Conservation (phyloP, 2,329 filamentous ascomycete genomes). For the Neurospora sp. region DNA sequence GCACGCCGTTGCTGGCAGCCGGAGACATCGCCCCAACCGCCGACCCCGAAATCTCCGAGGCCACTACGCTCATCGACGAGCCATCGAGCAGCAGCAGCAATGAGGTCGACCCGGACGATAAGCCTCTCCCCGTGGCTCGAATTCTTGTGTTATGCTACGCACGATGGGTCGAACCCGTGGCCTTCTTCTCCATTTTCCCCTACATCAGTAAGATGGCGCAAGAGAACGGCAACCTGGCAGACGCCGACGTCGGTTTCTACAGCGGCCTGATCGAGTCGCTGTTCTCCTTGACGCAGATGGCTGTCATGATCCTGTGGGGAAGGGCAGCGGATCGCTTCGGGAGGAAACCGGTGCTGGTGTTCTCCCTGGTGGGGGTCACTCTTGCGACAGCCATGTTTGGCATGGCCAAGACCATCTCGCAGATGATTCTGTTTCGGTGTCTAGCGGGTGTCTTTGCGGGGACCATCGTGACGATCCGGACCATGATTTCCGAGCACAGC, state of each 20-base stretch:
- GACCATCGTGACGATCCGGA: slow-evolving; percentile 62
- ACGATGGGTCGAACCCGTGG: slow-evolving; percentile 63
- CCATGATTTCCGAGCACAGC: slow-evolving; percentile 68
- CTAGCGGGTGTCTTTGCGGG: slow-evolving; percentile 66
- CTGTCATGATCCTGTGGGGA: slow-evolving; percentile 71
- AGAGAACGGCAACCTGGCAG: slow-evolving; percentile 49
- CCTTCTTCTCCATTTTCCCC: slow-evolving; percentile 77
- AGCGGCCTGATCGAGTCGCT: slow-evolving; percentile 64
- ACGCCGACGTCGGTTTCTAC: slow-evolving; percentile 70
- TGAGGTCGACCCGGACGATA: slow-evolving; percentile 27
- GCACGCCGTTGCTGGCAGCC: slow-evolving; percentile 22
- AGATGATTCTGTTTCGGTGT: slow-evolving; percentile 67
- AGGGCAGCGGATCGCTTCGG: slow-evolving; percentile 57
- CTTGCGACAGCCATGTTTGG: slow-evolving; percentile 58
- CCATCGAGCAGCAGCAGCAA: slow-evolving; percentile 5
- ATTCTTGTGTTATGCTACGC: slow-evolving; percentile 65
- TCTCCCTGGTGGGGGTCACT: slow-evolving; percentile 54
- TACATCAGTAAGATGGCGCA: slow-evolving; percentile 72
- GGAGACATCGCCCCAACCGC: slow-evolving; percentile 11
- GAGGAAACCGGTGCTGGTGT: slow-evolving; percentile 62
- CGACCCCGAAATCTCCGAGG: slow-evolving; percentile 13
- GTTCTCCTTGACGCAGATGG: slow-evolving; percentile 66
- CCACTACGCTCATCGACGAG: slow-evolving; percentile 10
- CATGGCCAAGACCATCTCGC: slow-evolving; percentile 52
- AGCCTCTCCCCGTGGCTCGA: slow-evolving; percentile 51